Percentiles rank a stretch among this genome's conserved stretches.
Evolutionary conservation across 2,329 filamentous ascomycete genomes (phyloP).

Genomic region (Zymoseptoria crescenta): DNA sequence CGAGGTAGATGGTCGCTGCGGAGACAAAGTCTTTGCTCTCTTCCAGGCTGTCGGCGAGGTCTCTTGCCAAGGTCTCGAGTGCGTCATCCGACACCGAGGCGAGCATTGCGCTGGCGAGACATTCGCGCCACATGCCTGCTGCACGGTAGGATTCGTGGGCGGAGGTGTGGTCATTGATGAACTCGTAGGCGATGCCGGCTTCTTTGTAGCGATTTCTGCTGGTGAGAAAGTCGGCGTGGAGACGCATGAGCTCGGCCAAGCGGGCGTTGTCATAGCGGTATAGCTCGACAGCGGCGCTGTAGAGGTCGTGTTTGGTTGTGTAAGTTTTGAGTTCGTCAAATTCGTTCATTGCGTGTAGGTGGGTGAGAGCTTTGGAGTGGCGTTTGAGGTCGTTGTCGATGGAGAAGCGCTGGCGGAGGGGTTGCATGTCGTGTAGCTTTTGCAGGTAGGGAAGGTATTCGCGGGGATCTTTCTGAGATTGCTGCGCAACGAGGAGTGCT

Average conservation of each 20-base stretch:
- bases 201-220: constrained; percentile 70
- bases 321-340: constrained; percentile 77
- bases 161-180: constrained; percentile 61
- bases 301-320: constrained; percentile 69
- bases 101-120: constrained; percentile 68
- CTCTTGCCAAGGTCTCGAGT: constrained; percentile 59
- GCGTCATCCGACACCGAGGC: constrained; percentile 54
- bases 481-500: constrained; percentile 82
- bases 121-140: constrained; percentile 85
- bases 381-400: constrained; percentile 85
- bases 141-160: constrained; percentile 79
- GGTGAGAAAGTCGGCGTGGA: constrained; percentile 74
- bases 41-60: constrained; percentile 67
- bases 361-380: constrained; percentile 65
- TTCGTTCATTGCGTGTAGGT: constrained; percentile 63
- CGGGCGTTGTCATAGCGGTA: constrained; percentile 73
- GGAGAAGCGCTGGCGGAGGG: constrained; percentile 64
- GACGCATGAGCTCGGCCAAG: constrained; percentile 59
- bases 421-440: constrained; percentile 66
- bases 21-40: constrained; percentile 78
- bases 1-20: constrained; percentile 71
- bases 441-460: constrained; percentile 96
- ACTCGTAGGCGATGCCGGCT: constrained; percentile 84
- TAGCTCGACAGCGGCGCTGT: constrained; percentile 66
- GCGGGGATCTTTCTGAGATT: constrained; percentile 88